Percentiles rank a stretch among this genome's conserved stretches.
These are phyloP conservation scores for Benincasa hispida DNA, from an alignment of 306 rosid genomes.

Conservation along the genomic window DNA sequence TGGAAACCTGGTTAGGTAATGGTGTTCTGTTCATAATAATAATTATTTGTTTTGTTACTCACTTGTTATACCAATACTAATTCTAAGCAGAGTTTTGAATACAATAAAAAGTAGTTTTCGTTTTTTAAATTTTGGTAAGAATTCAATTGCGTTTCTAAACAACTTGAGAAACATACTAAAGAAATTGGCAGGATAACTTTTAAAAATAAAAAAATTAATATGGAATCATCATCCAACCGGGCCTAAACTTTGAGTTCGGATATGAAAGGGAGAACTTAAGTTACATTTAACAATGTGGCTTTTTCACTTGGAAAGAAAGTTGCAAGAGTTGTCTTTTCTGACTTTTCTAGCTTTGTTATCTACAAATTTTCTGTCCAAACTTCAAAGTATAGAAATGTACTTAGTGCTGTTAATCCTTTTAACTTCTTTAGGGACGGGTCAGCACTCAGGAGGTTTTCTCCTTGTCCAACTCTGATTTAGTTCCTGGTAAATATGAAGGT, in stretches of 20 bases:
- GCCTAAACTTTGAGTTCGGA: background rate
- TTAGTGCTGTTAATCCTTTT: background rate
- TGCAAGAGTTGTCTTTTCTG: background rate
- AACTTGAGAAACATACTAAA: background rate
- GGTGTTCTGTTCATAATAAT: background rate
- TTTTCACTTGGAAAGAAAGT: background rate
- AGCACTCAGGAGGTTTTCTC: conserved; percentile 74
- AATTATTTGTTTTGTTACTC: background rate
- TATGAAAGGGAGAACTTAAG: background rate
- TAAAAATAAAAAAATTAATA: background rate
- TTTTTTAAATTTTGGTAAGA: background rate
- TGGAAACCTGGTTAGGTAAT: background rate
- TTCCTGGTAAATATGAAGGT: conserved; percentile 95
- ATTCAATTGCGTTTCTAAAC: background rate
- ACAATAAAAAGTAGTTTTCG: background rate
- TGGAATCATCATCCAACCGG: background rate
- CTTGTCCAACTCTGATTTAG: conserved; percentile 80
- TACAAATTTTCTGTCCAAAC: background rate
- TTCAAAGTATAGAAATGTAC: background rate
- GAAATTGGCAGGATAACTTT: background rate
- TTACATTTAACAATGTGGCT: background rate
- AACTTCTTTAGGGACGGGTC: conserved; percentile 49
- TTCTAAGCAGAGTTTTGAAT: background rate
- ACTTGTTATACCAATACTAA: background rate
- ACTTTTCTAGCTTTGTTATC: background rate